Evolutionary conservation across 1,284 basidiomycete species (phyloP), one percentile per base, ranked within the genome.

Genomic region (Thelephora terrestris): DNA sequence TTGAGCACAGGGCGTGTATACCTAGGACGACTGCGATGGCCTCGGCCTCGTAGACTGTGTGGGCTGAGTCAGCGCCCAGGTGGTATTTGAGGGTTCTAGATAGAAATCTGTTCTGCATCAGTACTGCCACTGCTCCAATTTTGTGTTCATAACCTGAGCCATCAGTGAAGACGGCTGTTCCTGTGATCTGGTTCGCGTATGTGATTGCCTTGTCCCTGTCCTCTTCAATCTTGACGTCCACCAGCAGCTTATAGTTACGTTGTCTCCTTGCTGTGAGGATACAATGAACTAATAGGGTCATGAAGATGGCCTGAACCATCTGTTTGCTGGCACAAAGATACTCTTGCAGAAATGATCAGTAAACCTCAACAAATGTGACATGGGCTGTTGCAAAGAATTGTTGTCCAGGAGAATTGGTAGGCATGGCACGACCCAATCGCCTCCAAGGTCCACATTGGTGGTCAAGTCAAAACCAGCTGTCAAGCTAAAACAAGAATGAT

Each of bases 11-110:
- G 2, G 58, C 47, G 17, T 58, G 36, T 2, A 55, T 4, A 6
- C 34, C 34, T 36, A 36, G 34, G 1, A 58, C 45, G 1, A 60
- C 46, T 3, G 61, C 64, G 0, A 64, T 55, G 0, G 54, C 45
- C 52, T 68, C 60, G 0, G 56, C 63, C 45, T 69, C 62, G 49
- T 60, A 63, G 1, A 63, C 60, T 0, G 61, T 62, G 54, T 67
- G 63, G 12, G 54, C 16, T 1, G 20, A 45, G 2, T 47, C 44
- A 0, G 48, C 29, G 1, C 64, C 64, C 0, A 66, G 57, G 47
- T 60, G 47, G 40, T 51, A 54, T 0, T 44, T 48, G 1, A 62
- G 50, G 0, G 40, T 47, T 36, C n/a, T 47, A 4, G 12, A 18
- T 14, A 43, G 45, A n/a, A 16, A 18, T 36, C 34, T 39, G 4